Base-by-base conservation (phyloP, 2,329 filamentous ascomycete genomes). In the Botrytis medusae region DNA sequence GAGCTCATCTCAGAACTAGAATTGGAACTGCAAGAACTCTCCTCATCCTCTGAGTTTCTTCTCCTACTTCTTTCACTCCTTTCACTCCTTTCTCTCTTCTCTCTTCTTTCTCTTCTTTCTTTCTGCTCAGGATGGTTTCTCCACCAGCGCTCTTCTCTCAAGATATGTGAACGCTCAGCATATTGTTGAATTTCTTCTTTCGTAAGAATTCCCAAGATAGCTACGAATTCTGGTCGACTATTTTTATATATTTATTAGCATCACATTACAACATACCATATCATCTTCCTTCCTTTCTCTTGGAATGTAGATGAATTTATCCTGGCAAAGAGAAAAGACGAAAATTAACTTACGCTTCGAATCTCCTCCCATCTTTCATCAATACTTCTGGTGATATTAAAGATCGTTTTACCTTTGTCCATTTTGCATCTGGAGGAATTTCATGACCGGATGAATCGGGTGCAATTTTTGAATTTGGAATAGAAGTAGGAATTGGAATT, bases 341-440 rank as follows among this genome's bases (percentile, higher is more conserved):
- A 71, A 12, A 54, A 48, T 14, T 48, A 67, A 75, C 79, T 67
- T 74, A 80, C 79, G 88, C 89, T 79, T 90, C 88, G 77, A 89
- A 90, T 16, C 89, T 85, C 34, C 89, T 84, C 20, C 87, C 85
- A 6, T 87, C 87, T 60, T 84, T 82, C 57, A 85, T 83, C 4
- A 91, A 82, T 0, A 89, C 87, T 75, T 89, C 87, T 8, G 86
- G 85, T n/a, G 87, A 89, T 14, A 91, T 84, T 0, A 89, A 82
- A 1, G 82, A 82, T 20, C 89, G 85, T 72, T 83, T 84, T 48
- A 91, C 88, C 72, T 84, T 86, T 6, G 89, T 91, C 89, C 89
- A 91, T 68, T 85, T 84, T 2, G 88, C 89, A 40, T 89, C 86
- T 2, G 85, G 78, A 0, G 85, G 85, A 2, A 91, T 91, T 20